Evolutionary conservation across 805 yeast species (phyloP).

Genomic region (Priceomyces carsonii): DNA sequence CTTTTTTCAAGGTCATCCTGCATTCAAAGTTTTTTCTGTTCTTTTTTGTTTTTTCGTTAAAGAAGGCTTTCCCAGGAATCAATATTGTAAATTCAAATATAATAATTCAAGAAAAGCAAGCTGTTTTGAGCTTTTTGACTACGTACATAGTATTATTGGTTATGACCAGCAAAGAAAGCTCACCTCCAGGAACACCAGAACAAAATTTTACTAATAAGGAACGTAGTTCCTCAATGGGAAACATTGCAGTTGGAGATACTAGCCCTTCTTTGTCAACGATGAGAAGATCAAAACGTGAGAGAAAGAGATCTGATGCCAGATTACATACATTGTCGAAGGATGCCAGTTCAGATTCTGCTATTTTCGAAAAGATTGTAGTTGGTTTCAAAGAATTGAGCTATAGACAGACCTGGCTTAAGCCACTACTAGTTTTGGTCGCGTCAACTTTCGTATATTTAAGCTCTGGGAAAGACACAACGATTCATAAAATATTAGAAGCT

Average conservation of each 20-base stretch:
- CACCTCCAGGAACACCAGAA: no score
- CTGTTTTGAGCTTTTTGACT: no score
- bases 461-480: constrained; percentile 56
- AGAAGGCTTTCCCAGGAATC: no score
- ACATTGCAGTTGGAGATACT: constrained; percentile 71
- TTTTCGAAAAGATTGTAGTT: constrained; percentile 55
- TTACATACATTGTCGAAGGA: constrained; percentile 27
- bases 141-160: no score
- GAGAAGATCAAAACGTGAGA: constrained; percentile 46
- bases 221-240: constrained; percentile 75
- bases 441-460: constrained; percentile 48
- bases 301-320: constrained; percentile 34
- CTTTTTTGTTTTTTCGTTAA: no score
- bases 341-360: constrained; percentile 47
- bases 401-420: constrained; percentile 73
- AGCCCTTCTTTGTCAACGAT: constrained; percentile 70
- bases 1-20: no score
- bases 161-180: no score
- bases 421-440: constrained; percentile 48
- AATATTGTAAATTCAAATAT: no score
- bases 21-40: no score
- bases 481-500: constrained; percentile 58
- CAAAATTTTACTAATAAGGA: no score
- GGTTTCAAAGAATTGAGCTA: constrained; percentile 59
- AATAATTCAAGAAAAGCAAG: no score